Conservation (phyloP, 148 eudicot genomes). For the Hydrangea macrophylla region DNA sequence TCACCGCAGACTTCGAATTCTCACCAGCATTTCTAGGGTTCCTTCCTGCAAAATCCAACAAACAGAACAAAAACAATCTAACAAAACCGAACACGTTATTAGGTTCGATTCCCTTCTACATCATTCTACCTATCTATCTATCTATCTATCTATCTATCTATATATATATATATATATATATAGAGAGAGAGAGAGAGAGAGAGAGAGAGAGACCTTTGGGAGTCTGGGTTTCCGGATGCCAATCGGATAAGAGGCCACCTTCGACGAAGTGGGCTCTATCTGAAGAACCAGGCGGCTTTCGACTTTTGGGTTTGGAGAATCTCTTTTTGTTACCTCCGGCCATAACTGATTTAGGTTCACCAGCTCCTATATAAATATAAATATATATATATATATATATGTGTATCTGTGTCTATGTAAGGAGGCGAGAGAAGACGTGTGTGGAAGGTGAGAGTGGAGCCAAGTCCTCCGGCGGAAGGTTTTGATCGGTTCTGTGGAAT, state of each 20-base stretch:
- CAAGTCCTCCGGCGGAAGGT: too few species aligned
- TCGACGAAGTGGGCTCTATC: constrained; percentile 45
- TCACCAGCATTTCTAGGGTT: constrained; percentile 17
- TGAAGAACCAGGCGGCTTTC: constrained; percentile 21
- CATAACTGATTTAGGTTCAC: constrained; percentile 14
- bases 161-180: too few species aligned
- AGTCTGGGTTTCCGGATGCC: constrained; percentile 30
- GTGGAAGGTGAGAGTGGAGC: too few species aligned
- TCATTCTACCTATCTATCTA: too few species aligned
- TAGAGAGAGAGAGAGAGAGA: too few species aligned
- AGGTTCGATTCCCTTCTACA: neutral
- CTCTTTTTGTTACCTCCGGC: constrained; percentile 49
- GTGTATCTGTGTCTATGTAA: too few species aligned
- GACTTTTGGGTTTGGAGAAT: constrained; percentile 32
- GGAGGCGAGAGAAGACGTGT: too few species aligned
- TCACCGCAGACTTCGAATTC: constrained; percentile 27
- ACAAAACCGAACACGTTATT: too few species aligned
- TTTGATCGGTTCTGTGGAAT: too few species aligned
- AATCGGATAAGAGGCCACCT: constrained; percentile 65
- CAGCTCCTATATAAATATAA: neutral
- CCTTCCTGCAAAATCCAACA: constrained; percentile 36
- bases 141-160: too few species aligned
- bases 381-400: neutral
- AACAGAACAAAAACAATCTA: constrained; percentile 14
- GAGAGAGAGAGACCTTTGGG: constrained; percentile 14